A percentile compares a stretch with the other conserved stretches of the same genome.
Evolutionary conservation across 2,329 filamentous ascomycete species (phyloP).

Genomic region (Endocalyx cinctus): DNA sequence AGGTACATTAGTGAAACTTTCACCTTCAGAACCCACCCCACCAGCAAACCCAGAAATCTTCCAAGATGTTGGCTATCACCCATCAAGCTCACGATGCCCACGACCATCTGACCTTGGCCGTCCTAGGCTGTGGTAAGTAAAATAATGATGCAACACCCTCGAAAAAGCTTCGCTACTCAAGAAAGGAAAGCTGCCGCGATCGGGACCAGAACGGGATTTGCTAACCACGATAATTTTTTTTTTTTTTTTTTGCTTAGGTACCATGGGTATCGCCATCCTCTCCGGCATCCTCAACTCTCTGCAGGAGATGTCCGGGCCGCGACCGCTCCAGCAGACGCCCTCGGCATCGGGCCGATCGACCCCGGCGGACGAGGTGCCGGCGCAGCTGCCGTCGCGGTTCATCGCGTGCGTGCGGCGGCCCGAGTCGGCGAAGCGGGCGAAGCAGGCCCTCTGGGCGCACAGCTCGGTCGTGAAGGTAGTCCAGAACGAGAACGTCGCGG

Average conservation of each 20-base stretch:
- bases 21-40: neutral
- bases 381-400: constrained; percentile 66
- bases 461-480: constrained; percentile 59
- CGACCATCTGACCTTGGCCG: constrained; percentile 64
- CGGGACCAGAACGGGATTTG: neutral
- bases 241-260: constrained; percentile 51
- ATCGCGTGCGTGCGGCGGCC: constrained; percentile 73
- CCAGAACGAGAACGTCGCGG: constrained; percentile 66
- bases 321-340: constrained; percentile 41
- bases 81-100: constrained; percentile 31
- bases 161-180: too few species aligned
- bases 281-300: constrained; percentile 73
- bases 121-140: constrained; percentile 72
- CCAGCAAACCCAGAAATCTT: neutral
- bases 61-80: constrained; percentile 27
- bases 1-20: too few species aligned
- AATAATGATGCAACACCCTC: too few species aligned
- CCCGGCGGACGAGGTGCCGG: constrained; percentile 44
- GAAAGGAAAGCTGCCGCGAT: too few species aligned
- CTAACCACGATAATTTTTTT: neutral
- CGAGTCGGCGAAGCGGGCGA: constrained; percentile 66
- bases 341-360: constrained; percentile 36
- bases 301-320: constrained; percentile 43
- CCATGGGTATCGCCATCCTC: constrained; percentile 81
- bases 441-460: constrained; percentile 60